Percentiles rank a stretch among this genome's conserved stretches.
Evolutionary conservation across 441 rosid species (phyloP).

Genomic region (Syzygium malaccense): DNA sequence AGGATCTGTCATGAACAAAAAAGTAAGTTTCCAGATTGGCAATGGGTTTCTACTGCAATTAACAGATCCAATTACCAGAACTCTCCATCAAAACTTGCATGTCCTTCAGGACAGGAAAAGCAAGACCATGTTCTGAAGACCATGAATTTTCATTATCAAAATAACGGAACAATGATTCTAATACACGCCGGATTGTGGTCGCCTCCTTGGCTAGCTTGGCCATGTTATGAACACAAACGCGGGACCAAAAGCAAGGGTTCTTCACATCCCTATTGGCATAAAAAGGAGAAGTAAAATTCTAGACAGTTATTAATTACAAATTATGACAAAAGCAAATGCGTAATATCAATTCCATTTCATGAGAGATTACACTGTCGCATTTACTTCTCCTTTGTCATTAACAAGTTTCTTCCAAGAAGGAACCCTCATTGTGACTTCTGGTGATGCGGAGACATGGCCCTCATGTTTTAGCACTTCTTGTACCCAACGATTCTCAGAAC

Average conservation of each 20-base stretch:
- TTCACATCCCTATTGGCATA: slow-evolving; percentile 48
- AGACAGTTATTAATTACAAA: slow-evolving; percentile 1
- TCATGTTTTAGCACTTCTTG: slow-evolving; percentile 71
- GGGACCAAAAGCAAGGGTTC: slow-evolving; percentile 88
- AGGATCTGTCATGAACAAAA: neutral
- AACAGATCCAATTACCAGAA: slow-evolving; percentile 38
- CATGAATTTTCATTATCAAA: slow-evolving; percentile 63
- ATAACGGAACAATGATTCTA: slow-evolving; percentile 83
- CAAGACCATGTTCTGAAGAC: slow-evolving; percentile 74
- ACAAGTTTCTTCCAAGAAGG: slow-evolving; percentile 80
- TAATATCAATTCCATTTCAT: slow-evolving; percentile 12
- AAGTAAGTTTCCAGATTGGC: neutral
- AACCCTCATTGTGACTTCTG: slow-evolving; percentile 33
- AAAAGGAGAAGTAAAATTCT: slow-evolving; percentile 10
- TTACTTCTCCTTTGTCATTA: slow-evolving; percentile 74
- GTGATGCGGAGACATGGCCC: slow-evolving; percentile 36
- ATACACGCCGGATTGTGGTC: slow-evolving; percentile 73
- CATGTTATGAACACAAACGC: slow-evolving; percentile 86
- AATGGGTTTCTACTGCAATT: neutral
- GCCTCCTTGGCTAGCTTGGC: slow-evolving; percentile 89
- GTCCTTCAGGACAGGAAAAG: slow-evolving; percentile 72
- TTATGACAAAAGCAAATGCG: neutral
- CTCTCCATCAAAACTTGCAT: slow-evolving; percentile 75
- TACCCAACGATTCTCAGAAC: slow-evolving; percentile 54
- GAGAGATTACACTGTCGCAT: slow-evolving; percentile 61